These are phyloP conservation scores for Cyclotella kingstonii DNA, from an alignment of 108 stramenopile species.

Conservation along the genomic window DNA sequence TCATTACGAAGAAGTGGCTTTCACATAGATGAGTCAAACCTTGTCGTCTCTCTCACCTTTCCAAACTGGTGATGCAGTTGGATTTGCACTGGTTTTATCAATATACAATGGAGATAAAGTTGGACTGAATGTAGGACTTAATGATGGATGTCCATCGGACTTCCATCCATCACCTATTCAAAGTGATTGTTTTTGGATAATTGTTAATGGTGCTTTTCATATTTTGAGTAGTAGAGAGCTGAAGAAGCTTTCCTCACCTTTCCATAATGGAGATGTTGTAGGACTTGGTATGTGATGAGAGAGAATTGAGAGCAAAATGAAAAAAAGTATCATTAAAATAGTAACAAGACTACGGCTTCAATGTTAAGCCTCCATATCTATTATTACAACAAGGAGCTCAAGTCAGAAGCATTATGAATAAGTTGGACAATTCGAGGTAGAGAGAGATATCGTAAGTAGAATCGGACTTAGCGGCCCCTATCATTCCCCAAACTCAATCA, in stretches of 20 bases:
- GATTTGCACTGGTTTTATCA: not conserved
- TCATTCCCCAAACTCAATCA: too few relatives aligned
- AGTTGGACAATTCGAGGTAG: not conserved
- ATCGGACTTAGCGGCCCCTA: too few relatives aligned
- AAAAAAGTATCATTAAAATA: not conserved
- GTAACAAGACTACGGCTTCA: not conserved
- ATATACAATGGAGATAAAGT: not conserved
- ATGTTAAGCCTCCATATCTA: not conserved
- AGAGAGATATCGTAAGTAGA: too few relatives aligned
- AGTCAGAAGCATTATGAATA: not conserved
- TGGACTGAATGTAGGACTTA: slow-evolving; percentile 4
- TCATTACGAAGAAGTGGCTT: too few relatives aligned
- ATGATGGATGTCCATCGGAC: too few relatives aligned
- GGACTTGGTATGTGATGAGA: not conserved
- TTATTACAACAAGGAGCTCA: not conserved
- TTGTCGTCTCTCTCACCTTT: not conserved
- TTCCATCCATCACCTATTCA: not conserved
- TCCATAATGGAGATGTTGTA: not conserved
- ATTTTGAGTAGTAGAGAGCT: not conserved
- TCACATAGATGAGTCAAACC: too few relatives aligned
- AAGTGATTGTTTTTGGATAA: not conserved
- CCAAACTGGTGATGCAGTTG: slow-evolving; percentile 1
- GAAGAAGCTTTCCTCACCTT: not conserved
- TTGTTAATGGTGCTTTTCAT: not conserved
- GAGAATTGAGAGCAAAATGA: not conserved